Evolutionary conservation across 1,284 basidiomycete genomes (phyloP).

Genomic region (Rhizopogon hawkerae): DNA sequence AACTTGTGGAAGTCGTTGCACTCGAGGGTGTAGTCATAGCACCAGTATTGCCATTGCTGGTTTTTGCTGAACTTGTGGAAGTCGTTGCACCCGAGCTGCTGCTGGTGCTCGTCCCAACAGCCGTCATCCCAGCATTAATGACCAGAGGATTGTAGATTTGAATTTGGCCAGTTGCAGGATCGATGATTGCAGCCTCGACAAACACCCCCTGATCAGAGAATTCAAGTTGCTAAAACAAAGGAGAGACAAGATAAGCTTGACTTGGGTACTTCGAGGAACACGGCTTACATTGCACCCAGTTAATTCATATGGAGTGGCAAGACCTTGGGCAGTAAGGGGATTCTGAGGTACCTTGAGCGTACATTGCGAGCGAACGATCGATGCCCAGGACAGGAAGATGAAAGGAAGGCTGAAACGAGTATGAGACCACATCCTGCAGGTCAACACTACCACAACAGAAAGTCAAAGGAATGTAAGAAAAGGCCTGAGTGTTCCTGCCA

Average conservation of each 20-base stretch:
- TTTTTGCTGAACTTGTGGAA: neutral
- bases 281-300: constrained; percentile 22
- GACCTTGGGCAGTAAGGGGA: constrained; percentile 20
- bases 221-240: constrained; percentile 16
- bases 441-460: neutral
- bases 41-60: neutral
- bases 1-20: neutral
- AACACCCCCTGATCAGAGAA: constrained; percentile 19
- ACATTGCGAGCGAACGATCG: constrained; percentile 17
- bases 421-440: constrained; percentile 9
- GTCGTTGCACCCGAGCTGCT: neutral
- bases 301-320: constrained; percentile 20
- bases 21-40: neutral
- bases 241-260: neutral
- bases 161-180: constrained; percentile 21
- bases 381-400: constrained; percentile 11
- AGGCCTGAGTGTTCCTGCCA: constrained; percentile 2
- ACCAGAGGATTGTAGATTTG: constrained; percentile 23
- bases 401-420: constrained; percentile 9
- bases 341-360: constrained; percentile 15
- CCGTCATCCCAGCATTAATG: constrained; percentile 19
- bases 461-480: neutral
- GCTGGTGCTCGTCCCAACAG: constrained; percentile 8
- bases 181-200: constrained; percentile 22
- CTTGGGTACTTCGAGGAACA: neutral